Percentiles rank a stretch among this genome's conserved stretches.
Evolutionary conservation across 2,329 filamentous ascomycete genomes (phyloP).

Genomic region (Colletotrichum agaves): DNA sequence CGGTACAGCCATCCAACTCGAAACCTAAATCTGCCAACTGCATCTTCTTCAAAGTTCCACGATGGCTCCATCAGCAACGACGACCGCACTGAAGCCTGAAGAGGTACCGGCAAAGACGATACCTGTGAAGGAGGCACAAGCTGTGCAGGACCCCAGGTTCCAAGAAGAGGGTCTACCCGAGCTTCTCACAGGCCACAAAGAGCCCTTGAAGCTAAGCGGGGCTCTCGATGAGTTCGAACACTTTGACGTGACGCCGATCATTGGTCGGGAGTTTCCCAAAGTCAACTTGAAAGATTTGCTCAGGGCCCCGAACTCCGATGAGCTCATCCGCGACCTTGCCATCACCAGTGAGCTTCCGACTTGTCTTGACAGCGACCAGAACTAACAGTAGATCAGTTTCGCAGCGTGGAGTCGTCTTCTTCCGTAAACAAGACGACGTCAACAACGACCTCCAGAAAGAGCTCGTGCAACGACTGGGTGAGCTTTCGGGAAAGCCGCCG

Average conservation of each 20-base stretch:
- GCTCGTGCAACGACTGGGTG: constrained; percentile 68
- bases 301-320: constrained; percentile 69
- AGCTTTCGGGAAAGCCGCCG: constrained; percentile 66
- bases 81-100: constrained; percentile 13
- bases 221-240: constrained; percentile 62
- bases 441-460: constrained; percentile 73
- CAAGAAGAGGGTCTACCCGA: constrained; percentile 29
- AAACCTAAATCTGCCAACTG: not conserved
- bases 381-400: constrained; percentile 60
- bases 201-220: constrained; percentile 61
- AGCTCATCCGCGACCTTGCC: constrained; percentile 72
- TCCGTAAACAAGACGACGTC: constrained; percentile 71
- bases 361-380: not conserved
- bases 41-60: not conserved
- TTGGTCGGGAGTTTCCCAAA: constrained; percentile 70
- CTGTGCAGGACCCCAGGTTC: not conserved
- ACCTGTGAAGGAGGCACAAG: constrained; percentile 13
- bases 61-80: constrained; percentile 37
- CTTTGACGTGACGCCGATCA: constrained; percentile 70
- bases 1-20: not conserved
- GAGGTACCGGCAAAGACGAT: constrained; percentile 6
- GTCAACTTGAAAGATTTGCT: constrained; percentile 70
- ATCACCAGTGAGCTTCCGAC: constrained; percentile 65
- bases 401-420: constrained; percentile 76
- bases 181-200: constrained; percentile 33